These are phyloP conservation scores for Wakefieldia striispora DNA, from an alignment of 768 basidiomycete genomes.

Conservation along the genomic window DNA sequence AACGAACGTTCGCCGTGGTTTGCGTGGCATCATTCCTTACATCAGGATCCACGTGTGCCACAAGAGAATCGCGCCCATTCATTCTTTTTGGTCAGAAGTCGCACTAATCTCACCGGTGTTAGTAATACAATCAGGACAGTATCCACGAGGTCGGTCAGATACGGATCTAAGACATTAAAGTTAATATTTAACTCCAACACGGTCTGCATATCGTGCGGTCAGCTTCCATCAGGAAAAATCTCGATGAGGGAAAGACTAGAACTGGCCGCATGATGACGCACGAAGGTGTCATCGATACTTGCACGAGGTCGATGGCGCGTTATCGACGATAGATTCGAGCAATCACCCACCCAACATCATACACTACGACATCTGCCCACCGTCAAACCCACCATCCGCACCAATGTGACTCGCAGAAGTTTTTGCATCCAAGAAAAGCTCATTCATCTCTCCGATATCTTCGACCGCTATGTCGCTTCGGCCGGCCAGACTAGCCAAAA, in stretches of 20 bases:
- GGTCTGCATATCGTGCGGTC: background rate
- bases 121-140: background rate
- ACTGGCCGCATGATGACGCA: background rate
- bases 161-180: conserved; percentile 12
- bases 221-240: background rate
- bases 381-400: conserved; percentile 36
- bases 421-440: conserved; percentile 94
- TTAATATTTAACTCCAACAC: conserved; percentile 7
- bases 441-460: conserved; percentile 91
- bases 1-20: conserved; percentile 1
- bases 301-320: conserved; percentile 5
- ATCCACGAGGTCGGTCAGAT: conserved; percentile 7
- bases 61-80: background rate
- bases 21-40: background rate
- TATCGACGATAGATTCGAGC: conserved; percentile 1
- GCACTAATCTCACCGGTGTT: conserved; percentile 5
- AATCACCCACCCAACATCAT: conserved; percentile 6
- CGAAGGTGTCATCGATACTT: conserved; percentile 3
- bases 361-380: conserved; percentile 31
- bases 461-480: conserved; percentile 80
- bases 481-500: conserved; percentile 76
- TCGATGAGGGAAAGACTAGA: background rate
- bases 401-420: conserved; percentile 60
- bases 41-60: background rate
- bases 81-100: background rate